phyloP scores from a whole-genome alignment of 768 basidiomycete species.

The Gymnopilus dilepis region DNA sequence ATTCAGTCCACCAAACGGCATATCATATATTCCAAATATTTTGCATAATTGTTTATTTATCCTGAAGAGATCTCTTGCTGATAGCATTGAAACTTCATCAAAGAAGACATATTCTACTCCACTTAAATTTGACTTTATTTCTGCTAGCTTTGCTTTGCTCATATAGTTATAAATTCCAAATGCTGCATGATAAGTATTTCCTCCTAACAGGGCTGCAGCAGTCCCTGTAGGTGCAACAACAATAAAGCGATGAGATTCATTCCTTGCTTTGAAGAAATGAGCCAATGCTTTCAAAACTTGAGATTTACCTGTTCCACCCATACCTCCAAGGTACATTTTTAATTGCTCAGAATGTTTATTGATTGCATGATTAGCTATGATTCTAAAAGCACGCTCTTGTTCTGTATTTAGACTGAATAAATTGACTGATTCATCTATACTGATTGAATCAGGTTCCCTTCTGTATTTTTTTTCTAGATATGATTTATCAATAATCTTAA shows the following conservation, averaged over 20 bases:
- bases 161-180: constrained; percentile 15
- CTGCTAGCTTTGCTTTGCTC: constrained; percentile 15
- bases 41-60: constrained; percentile 32
- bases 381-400: constrained; percentile 36
- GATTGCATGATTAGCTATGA: constrained; percentile 34
- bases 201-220: constrained; percentile 20
- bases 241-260: constrained; percentile 24
- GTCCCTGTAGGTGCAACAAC: constrained; percentile 23
- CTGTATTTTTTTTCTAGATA: constrained; percentile 26
- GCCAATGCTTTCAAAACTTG: constrained; percentile 34
- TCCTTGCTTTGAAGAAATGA: constrained; percentile 25
- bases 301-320: constrained; percentile 41
- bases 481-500: constrained; percentile 30
- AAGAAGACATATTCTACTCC: constrained; percentile 28
- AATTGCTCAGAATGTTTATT: constrained; percentile 23
- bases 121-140: constrained; percentile 23
- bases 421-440: constrained; percentile 6
- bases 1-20: constrained; percentile 42
- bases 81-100: constrained; percentile 51
- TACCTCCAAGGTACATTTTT: constrained; percentile 38
- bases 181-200: constrained; percentile 19
- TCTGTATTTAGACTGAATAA: constrained; percentile 32
- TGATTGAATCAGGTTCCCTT: not conserved
- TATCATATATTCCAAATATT: constrained; percentile 22
- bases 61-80: constrained; percentile 30